Base-by-base conservation (phyloP, 768 basidiomycete species). In the Melanogaster broomeanus region DNA sequence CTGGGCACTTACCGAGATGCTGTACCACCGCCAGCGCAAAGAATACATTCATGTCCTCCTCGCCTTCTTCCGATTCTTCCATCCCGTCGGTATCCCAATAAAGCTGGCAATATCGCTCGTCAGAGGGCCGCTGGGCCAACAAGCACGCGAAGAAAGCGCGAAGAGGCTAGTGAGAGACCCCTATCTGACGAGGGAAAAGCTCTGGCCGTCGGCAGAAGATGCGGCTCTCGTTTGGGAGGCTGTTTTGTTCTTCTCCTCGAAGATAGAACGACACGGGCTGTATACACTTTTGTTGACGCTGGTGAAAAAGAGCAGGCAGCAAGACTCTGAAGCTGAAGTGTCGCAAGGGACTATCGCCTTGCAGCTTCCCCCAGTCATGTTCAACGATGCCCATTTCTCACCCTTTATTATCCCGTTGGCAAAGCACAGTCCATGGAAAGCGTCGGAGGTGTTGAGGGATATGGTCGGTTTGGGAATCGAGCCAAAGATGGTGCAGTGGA, bases 51-150 rank as follows among this genome's bases (percentile, higher is more conserved):
- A 51, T n/a, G 45, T 59, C 30, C 60, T 83, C 43, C 51, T 68
- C 42, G 68, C 77, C 0, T 89, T 82, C 59, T 63, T 67, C 12
- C 71, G 76, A 6, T 74, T 81, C 47, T 87, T 85, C 58, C 75
- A 74, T 48, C 54, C 74, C 7, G 65, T 74, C 33, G 84, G 81
- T 13, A 69, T 88, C n/a, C 84, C 86, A 0, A 54, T 27, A 47
- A 70, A 31, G 62, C 70, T 60, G 0, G 27, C 66, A 4, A 18
- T 58, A 1, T 56, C 51, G 7, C 24, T 57, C 18, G 41, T 65
- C n/a, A 25, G 55, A 22, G 55, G 60, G 4, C n/a, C 45, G 18
- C 57, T 18, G 15, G 56, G 63, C 0, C 44, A 49, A 19, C 39
- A 44, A 6, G 45, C 52, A 2, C 41, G 52, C 1, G 48, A 44